These are phyloP conservation scores for barrel medic (Medicago truncatula) DNA, from an alignment of 306 rosid species.

Conservation along the genomic window DNA sequence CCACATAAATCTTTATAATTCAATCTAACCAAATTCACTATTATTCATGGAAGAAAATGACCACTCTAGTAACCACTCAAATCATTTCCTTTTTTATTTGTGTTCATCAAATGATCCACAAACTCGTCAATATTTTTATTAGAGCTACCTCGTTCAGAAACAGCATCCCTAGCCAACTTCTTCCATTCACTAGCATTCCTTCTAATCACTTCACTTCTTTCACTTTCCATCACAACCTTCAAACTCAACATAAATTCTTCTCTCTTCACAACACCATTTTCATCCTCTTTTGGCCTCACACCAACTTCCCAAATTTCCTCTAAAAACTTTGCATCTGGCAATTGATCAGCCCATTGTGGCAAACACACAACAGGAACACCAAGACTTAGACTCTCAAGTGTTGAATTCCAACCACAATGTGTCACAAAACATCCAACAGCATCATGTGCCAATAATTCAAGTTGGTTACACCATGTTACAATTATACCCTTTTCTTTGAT, in stretches of 20 bases:
- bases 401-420: constrained; percentile 77
- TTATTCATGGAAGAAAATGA: neutral
- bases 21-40: neutral
- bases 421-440: constrained; percentile 68
- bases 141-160: constrained; percentile 62
- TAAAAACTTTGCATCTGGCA: constrained; percentile 69
- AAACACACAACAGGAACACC: constrained; percentile 70
- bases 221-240: constrained; percentile 61
- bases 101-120: constrained; percentile 46
- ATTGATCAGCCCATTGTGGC: constrained; percentile 71
- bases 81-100: constrained; percentile 19
- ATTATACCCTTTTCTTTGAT: constrained; percentile 49
- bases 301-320: constrained; percentile 70
- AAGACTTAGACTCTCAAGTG: constrained; percentile 69
- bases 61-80: constrained; percentile 29
- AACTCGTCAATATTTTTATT: constrained; percentile 50
- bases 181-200: constrained; percentile 53
- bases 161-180: constrained; percentile 55
- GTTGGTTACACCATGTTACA: constrained; percentile 67
- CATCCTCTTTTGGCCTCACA: constrained; percentile 64
- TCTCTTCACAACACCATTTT: constrained; percentile 54
- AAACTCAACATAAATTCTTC: constrained; percentile 53
- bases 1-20: neutral
- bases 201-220: constrained; percentile 50
- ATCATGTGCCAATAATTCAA: constrained; percentile 58